These are phyloP conservation scores for Russula abietina DNA, from an alignment of 768 basidiomycete genomes.

Conservation along the genomic window DNA sequence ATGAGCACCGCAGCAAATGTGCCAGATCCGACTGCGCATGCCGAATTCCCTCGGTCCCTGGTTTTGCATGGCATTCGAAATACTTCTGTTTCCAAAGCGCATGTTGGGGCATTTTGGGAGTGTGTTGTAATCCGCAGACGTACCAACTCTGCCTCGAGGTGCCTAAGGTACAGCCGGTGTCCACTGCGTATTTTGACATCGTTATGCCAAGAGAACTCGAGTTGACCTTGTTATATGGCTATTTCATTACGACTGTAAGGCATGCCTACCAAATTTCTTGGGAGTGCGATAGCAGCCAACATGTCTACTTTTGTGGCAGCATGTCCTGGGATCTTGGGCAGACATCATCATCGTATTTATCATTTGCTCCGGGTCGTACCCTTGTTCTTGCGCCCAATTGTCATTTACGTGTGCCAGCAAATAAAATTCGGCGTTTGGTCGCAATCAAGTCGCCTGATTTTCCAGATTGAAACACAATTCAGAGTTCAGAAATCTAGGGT, in stretches of 20 bases:
- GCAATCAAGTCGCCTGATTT: not conserved
- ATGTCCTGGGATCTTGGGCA: not conserved
- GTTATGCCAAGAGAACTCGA: not conserved
- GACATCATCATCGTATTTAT: not conserved
- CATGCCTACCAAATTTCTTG: not conserved
- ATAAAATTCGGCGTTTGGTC: not conserved
- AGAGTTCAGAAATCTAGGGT: not conserved
- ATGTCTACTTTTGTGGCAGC: not conserved
- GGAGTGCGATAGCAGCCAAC: not conserved
- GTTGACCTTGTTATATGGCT: not conserved
- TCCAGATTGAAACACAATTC: not conserved
- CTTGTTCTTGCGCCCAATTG: no score
- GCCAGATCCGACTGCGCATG: not conserved
- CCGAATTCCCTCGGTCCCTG: no score
- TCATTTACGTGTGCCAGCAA: not conserved
- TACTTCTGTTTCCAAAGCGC: not conserved
- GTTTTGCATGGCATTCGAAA: not conserved
- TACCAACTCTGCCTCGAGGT: not conserved
- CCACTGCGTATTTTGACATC: not conserved
- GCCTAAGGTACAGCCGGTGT: not conserved
- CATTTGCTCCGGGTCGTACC: not conserved
- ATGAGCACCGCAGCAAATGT: not conserved
- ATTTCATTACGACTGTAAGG: not conserved
- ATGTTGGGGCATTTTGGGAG: not conserved
- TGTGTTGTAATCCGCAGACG: not conserved